Conservation (phyloP, 495 filamentous ascomycete genomes). For the Amphirosellinia nigrospora region DNA sequence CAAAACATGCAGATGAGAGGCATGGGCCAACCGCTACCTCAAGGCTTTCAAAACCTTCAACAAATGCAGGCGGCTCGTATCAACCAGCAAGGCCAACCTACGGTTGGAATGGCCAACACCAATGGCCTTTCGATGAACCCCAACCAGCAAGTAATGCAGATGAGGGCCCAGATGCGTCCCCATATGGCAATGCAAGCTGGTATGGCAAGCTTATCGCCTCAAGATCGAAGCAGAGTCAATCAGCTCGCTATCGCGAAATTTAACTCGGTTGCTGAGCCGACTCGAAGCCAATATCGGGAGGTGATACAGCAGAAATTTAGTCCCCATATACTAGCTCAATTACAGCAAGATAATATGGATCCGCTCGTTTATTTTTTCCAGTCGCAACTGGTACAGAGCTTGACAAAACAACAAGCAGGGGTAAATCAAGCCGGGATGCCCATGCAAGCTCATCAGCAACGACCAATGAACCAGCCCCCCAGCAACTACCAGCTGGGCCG, state of each 20-base stretch:
- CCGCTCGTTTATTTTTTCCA: conserved; percentile 50
- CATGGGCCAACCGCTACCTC: conserved; percentile 48
- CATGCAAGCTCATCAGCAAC: conserved; percentile 41
- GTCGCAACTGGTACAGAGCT: conserved; percentile 43
- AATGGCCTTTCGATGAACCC: conserved; percentile 42
- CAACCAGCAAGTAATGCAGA: conserved; percentile 49
- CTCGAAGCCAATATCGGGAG: conserved; percentile 41
- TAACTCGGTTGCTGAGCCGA: conserved; percentile 36
- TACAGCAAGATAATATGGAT: conserved; percentile 46
- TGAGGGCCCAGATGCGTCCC: conserved; percentile 38
- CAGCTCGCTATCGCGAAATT: conserved; percentile 39
- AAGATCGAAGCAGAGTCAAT: conserved; percentile 38
- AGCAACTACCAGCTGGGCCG: conserved; percentile 40
- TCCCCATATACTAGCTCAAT: conserved; percentile 39
- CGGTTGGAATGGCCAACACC: conserved; percentile 44
- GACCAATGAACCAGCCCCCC: conserved; percentile 44
- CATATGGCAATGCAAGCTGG: conserved; percentile 31
- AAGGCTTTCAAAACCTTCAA: conserved; percentile 54
- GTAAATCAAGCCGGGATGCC: conserved; percentile 38
- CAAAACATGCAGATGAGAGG: conserved; percentile 51
- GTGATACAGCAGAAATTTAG: conserved; percentile 40
- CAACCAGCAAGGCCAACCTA: conserved; percentile 45
- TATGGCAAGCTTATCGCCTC: conserved; percentile 33
- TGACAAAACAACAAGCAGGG: conserved; percentile 34
- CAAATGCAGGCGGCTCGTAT: conserved; percentile 57